Conservation (phyloP, 768 basidiomycete species). For the Auricularia sp. region DNA sequence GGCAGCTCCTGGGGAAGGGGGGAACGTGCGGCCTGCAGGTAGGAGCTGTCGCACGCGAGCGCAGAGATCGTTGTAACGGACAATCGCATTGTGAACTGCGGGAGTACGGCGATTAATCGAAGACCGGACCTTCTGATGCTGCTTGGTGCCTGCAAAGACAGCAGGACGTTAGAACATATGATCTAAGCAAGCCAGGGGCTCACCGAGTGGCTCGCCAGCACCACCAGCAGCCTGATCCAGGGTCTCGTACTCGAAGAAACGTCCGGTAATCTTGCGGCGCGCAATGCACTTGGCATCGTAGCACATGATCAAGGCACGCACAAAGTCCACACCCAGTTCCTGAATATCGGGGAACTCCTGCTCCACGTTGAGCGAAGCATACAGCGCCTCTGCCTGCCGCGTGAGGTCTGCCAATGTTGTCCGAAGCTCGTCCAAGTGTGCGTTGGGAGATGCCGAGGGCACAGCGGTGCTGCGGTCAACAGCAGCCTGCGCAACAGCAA, state of each 20-base stretch:
- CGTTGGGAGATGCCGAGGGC: too few relatives aligned
- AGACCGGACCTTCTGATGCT: conserved; percentile 21
- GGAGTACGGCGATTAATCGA: conserved; percentile 24
- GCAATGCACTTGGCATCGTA: conserved; percentile 33
- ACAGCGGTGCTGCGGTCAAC: neutral
- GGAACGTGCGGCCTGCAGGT: conserved; percentile 19
- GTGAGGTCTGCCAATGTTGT: conserved; percentile 14
- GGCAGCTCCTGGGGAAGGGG: conserved; percentile 26
- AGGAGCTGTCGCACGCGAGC: conserved; percentile 16
- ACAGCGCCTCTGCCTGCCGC: conserved; percentile 22
- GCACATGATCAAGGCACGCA: conserved; percentile 24
- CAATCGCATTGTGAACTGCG: conserved; percentile 20
- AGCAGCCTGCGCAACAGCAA: conserved; percentile 5
- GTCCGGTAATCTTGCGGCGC: conserved; percentile 22
- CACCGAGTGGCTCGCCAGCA: conserved; percentile 24
- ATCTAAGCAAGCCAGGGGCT: neutral
- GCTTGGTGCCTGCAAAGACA: conserved; percentile 21
- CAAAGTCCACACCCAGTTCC: conserved; percentile 21
- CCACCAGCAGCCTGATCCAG: conserved; percentile 26
- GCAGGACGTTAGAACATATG: neutral
- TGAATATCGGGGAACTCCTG: conserved; percentile 25
- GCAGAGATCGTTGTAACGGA: conserved; percentile 22
- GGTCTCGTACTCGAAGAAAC: conserved; percentile 30
- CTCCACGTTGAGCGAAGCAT: conserved; percentile 26
- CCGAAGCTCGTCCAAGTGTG: conserved; percentile 15